Conservation (phyloP, 2,329 filamentous ascomycete genomes). For the Verticillium nonalfalfae region DNA sequence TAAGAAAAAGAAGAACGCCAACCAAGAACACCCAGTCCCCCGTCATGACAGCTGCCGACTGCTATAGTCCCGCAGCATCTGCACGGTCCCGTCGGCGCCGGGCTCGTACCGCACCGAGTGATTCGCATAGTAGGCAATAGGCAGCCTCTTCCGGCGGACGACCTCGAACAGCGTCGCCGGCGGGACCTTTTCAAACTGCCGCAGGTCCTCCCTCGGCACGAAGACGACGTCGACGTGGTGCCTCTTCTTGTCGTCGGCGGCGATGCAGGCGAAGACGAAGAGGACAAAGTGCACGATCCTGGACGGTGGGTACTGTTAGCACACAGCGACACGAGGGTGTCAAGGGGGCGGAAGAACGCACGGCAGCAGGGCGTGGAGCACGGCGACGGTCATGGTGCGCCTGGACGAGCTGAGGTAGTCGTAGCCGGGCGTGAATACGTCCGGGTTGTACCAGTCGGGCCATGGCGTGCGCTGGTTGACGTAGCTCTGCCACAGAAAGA, state of each 20-base stretch:
- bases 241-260: constrained; percentile 6
- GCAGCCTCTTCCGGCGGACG: constrained; percentile 5
- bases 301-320: neutral
- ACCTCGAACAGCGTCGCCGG: constrained; percentile 9
- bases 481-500: neutral
- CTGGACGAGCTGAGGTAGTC: neutral
- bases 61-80: constrained; percentile 5
- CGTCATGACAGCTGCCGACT: constrained; percentile 3
- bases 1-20: no score
- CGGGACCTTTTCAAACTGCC: constrained; percentile 7
- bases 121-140: constrained; percentile 9
- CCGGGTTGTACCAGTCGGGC: neutral
- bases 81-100: constrained; percentile 8
- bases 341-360: neutral
- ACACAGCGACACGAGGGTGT: neutral
- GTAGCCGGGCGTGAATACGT: neutral
- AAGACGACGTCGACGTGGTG: constrained; percentile 10
- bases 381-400: neutral
- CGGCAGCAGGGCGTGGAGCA: neutral
- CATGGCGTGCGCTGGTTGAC: neutral
- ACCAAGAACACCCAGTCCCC: neutral
- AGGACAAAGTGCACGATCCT: constrained; percentile 10
- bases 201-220: constrained; percentile 5
- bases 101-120: constrained; percentile 11
- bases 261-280: constrained; percentile 10